These are phyloP conservation scores for Aspergillus flavus DNA, from an alignment of 2,329 filamentous ascomycete genomes.

Conservation along the genomic window DNA sequence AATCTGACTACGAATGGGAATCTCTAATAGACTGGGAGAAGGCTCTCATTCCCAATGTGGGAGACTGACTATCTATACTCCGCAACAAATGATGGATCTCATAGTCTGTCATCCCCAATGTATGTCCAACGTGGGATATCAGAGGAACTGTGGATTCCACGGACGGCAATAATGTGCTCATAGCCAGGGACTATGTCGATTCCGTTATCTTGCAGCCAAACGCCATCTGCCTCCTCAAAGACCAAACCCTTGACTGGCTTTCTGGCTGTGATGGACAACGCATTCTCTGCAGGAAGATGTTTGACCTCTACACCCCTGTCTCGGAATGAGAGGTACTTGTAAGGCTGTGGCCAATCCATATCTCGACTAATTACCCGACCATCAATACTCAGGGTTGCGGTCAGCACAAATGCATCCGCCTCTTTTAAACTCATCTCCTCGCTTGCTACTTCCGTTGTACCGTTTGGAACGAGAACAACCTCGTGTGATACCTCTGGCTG, in stretches of 20 bases:
- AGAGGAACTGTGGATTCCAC: not conserved
- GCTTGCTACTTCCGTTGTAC: not conserved
- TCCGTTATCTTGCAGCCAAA: constrained; percentile 1
- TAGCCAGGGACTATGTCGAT: constrained; percentile 4
- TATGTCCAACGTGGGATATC: not conserved
- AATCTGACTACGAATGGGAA: too few relatives aligned
- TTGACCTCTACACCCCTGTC: not conserved
- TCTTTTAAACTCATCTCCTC: not conserved
- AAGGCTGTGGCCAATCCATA: constrained; percentile 5
- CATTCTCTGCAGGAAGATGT: not conserved
- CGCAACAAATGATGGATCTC: not conserved
- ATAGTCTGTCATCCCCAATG: not conserved
- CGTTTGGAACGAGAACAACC: not conserved
- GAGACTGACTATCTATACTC: not conserved
- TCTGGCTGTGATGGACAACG: not conserved
- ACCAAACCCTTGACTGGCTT: not conserved
- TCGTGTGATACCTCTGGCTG: not conserved
- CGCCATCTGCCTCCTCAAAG: not conserved
- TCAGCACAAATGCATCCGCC: constrained; percentile 17
- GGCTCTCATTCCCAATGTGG: too few relatives aligned
- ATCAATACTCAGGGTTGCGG: not conserved
- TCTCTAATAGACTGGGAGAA: too few relatives aligned
- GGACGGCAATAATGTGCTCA: not conserved
- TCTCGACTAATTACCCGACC: not conserved
- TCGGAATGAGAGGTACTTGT: constrained; percentile 3